These are phyloP conservation scores for Astragalus glycyphyllos DNA, from an alignment of 306 rosid genomes.

Conservation along the genomic window DNA sequence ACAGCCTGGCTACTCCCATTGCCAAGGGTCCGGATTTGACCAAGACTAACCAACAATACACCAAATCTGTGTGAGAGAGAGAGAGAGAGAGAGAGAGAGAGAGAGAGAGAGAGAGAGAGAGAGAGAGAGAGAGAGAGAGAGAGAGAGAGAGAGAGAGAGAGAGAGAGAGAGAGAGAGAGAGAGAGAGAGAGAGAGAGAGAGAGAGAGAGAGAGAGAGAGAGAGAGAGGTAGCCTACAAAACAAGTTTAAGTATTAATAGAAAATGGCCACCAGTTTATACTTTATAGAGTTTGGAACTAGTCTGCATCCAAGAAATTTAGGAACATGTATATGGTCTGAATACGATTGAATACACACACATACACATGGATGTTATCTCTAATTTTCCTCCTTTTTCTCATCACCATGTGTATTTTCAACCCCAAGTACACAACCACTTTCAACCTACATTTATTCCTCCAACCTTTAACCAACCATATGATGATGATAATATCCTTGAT, in stretches of 20 bases:
- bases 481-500: too few relatives aligned
- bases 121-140: background rate
- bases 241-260: conserved; percentile 27
- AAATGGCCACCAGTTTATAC: conserved; percentile 32
- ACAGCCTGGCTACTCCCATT: background rate
- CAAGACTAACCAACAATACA: conserved; percentile 51
- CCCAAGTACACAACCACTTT: background rate
- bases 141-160: background rate
- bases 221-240: background rate
- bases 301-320: conserved; percentile 36
- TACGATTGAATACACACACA: background rate
- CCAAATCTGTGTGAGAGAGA: background rate
- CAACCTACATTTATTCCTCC: too few relatives aligned
- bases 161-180: background rate
- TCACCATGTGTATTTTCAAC: background rate
- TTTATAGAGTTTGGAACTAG: conserved; percentile 46
- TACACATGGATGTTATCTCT: background rate
- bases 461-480: too few relatives aligned
- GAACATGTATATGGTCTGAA: background rate
- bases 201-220: background rate
- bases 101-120: background rate
- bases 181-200: background rate
- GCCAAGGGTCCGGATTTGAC: conserved; percentile 15
- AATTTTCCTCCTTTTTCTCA: background rate
- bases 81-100: background rate